Conservation (phyloP, 352 stramenopile species). For the Globisporangium okanoganense region DNA sequence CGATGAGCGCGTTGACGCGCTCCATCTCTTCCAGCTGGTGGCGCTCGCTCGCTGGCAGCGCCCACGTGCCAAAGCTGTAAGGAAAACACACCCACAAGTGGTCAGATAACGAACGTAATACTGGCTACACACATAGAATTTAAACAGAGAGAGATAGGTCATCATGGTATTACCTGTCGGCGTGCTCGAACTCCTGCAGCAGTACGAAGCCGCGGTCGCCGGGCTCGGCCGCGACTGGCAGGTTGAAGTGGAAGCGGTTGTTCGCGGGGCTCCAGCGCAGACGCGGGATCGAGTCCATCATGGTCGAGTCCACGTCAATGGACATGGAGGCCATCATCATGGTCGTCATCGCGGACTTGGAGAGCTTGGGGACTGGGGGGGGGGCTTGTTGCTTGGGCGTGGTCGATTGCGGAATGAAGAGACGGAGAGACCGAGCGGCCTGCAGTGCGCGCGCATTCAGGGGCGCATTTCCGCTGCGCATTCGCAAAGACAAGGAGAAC, state of each 20-base stretch:
- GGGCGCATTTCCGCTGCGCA: not conserved
- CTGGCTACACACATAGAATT: not conserved
- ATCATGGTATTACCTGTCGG: constrained; percentile 27
- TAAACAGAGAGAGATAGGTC: too few relatives aligned
- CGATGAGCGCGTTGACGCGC: constrained; percentile 64
- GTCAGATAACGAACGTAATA: not conserved
- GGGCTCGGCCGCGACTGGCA: constrained; percentile 58
- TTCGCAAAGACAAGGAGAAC: constrained; percentile 8
- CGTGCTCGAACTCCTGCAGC: constrained; percentile 63
- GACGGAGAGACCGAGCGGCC: not conserved
- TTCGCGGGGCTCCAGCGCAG: constrained; percentile 64
- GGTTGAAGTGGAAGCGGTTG: constrained; percentile 78
- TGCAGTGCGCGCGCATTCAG: not conserved
- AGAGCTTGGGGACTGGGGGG: not conserved
- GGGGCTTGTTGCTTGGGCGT: constrained; percentile 14
- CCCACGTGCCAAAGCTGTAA: constrained; percentile 21
- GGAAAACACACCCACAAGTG: not conserved
- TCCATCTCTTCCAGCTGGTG: constrained; percentile 74
- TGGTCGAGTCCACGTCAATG: constrained; percentile 27
- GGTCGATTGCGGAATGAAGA: constrained; percentile 6
- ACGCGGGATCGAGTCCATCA: constrained; percentile 62
- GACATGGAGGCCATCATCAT: constrained; percentile 47
- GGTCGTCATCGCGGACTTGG: constrained; percentile 27
- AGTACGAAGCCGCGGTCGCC: constrained; percentile 63
- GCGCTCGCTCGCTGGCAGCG: constrained; percentile 48